phyloP scores from a whole-genome alignment of 202 grass and related monocot genomes.

The Thinopyrum obtusiflorum region DNA sequence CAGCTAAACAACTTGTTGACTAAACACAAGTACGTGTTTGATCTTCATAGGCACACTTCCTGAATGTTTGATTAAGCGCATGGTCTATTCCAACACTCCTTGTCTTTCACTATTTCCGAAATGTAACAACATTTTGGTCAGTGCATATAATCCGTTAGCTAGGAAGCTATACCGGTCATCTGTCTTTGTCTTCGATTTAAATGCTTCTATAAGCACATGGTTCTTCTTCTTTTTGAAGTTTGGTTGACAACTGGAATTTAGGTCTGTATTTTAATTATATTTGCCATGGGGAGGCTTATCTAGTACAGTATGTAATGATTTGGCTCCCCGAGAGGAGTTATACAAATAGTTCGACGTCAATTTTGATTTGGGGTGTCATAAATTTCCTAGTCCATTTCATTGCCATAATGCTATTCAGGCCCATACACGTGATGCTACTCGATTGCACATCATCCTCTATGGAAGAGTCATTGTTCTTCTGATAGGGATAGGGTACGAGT shows the following conservation, averaged over 20 bases:
- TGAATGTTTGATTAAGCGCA: neutral
- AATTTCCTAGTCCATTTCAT: conserved; percentile 35
- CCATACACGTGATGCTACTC: conserved; percentile 40
- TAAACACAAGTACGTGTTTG: conserved; percentile 15
- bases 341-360: neutral
- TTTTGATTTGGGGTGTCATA: conserved; percentile 5
- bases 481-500: neutral
- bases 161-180: conserved; percentile 2
- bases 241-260: conserved; percentile 38
- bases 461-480: neutral
- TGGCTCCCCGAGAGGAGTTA: conserved; percentile 1
- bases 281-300: conserved; percentile 24
- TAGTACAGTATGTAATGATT: conserved; percentile 35
- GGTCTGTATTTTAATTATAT: conserved; percentile 32
- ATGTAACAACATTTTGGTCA: conserved; percentile 5
- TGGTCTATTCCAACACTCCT: neutral
- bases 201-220: conserved; percentile 31
- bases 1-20: neutral
- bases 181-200: conserved; percentile 32
- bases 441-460: conserved; percentile 15
- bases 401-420: conserved; percentile 19
- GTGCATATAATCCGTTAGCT: neutral
- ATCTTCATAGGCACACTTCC: neutral
- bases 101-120: neutral
- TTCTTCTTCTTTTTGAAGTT: conserved; percentile 32